Percentiles rank a stretch among this genome's conserved stretches.
Conservation (phyloP, 78 protist genomes). For the Tieghemostelium lacteum region DNA sequence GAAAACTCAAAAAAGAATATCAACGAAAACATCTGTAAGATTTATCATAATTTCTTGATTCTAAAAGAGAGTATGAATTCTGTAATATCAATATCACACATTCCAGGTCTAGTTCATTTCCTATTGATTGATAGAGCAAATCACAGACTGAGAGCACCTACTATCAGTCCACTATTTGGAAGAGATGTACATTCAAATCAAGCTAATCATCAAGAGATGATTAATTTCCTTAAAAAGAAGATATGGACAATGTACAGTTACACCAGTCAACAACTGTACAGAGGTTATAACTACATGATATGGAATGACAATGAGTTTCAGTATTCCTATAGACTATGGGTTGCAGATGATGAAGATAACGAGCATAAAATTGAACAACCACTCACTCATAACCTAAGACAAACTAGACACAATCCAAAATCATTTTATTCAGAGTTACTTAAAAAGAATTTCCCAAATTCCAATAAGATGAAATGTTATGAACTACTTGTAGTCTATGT, state of each 20-base stretch:
- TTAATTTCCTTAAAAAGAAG: conserved; percentile 23
- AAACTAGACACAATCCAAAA: conserved; percentile 2
- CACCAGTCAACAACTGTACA: conserved; percentile 41
- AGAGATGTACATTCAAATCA: neutral
- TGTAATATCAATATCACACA: conserved; percentile 24
- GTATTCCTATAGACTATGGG: conserved; percentile 50
- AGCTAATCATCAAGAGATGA: conserved; percentile 21
- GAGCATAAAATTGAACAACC: conserved; percentile 41
- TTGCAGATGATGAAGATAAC: conserved; percentile 52
- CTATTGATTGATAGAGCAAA: conserved; percentile 51
- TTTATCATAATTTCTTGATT: conserved; percentile 10
- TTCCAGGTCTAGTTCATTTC: conserved; percentile 72
- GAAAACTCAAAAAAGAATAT: conserved; percentile 39
- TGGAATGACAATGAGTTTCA: conserved; percentile 59
- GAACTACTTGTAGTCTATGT: conserved; percentile 49
- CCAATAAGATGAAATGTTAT: conserved; percentile 48
- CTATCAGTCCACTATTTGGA: conserved; percentile 22
- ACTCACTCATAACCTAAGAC: neutral
- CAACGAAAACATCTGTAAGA: conserved; percentile 25
- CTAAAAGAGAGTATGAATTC: conserved; percentile 39
- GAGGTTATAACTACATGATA: conserved; percentile 34
- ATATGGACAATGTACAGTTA: conserved; percentile 73
- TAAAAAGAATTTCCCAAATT: conserved; percentile 28
- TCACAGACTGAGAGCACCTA: conserved; percentile 60
- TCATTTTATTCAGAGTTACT: conserved; percentile 25